Evolutionary conservation across 768 basidiomycete species (phyloP).

Genomic region (Kwoniella mangroviensis): DNA sequence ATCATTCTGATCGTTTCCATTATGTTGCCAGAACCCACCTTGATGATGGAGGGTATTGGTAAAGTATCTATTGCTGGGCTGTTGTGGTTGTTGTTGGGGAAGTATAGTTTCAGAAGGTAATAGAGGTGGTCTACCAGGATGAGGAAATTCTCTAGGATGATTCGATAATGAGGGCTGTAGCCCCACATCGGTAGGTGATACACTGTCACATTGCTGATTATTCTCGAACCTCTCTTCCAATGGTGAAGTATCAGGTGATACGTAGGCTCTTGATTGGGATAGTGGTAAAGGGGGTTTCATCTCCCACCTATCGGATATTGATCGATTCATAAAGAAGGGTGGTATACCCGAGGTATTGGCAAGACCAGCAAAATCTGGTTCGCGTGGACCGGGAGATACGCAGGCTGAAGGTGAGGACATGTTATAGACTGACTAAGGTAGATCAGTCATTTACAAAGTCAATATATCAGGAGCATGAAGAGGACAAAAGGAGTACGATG

Average conservation of each 20-base stretch:
- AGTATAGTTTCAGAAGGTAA: not conserved
- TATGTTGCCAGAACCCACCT: slow-evolving; percentile 7
- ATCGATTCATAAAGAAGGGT: slow-evolving; percentile 5
- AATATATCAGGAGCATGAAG: too few species aligned
- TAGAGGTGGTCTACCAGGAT: slow-evolving; percentile 1
- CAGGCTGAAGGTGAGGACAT: slow-evolving; percentile 6
- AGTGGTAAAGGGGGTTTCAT: slow-evolving; percentile 1
- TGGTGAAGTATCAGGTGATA: slow-evolving; percentile 23
- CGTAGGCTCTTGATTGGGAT: slow-evolving; percentile 21
- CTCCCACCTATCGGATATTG: slow-evolving; percentile 6
- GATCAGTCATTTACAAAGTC: too few species aligned
- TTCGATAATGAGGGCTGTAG: not conserved
- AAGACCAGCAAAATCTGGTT: slow-evolving; percentile 10
- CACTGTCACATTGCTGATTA: not conserved
- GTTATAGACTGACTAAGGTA: not conserved
- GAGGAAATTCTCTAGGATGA: slow-evolving; percentile 11
- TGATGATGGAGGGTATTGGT: not conserved
- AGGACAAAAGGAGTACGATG: too few species aligned
- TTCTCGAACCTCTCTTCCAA: slow-evolving; percentile 3
- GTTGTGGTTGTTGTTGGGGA: not conserved
- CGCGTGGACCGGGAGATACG: slow-evolving; percentile 15
- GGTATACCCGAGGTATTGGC: not conserved
- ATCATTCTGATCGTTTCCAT: slow-evolving; percentile 22
- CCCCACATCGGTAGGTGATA: not conserved
- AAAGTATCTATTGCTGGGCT: not conserved